Conservation (phyloP, 495 filamentous ascomycete genomes). For the Penicillium malachiteum region DNA sequence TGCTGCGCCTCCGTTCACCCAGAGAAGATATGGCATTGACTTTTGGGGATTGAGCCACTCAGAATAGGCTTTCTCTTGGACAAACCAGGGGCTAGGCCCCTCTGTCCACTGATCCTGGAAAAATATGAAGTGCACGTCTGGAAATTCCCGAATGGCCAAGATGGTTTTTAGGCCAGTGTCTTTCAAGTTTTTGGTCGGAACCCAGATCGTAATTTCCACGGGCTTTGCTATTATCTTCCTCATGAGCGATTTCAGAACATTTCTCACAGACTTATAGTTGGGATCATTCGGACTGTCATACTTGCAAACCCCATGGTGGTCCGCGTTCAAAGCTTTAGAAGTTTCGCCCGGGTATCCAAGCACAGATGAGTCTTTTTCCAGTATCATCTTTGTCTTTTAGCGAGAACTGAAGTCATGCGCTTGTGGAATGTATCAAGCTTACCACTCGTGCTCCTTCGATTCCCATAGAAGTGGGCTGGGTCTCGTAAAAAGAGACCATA, state of each 20-base stretch:
- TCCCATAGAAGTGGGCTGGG: constrained; percentile 1
- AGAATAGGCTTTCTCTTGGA: neutral
- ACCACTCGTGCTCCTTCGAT: neutral
- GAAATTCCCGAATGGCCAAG: neutral
- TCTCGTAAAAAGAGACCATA: constrained; percentile 11
- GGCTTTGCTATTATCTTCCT: too few relatives aligned
- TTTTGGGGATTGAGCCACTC: too few relatives aligned
- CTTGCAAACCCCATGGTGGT: constrained; percentile 9
- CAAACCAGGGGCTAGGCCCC: neutral
- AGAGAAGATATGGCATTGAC: neutral
- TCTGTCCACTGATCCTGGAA: neutral
- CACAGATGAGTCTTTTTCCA: too few relatives aligned
- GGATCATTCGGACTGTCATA: neutral
- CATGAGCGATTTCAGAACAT: too few relatives aligned
- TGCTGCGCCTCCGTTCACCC: constrained; percentile 1
- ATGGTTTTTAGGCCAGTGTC: neutral
- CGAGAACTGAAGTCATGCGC: too few relatives aligned
- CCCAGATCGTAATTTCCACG: too few relatives aligned
- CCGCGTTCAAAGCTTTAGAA: constrained; percentile 2
- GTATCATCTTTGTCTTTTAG: too few relatives aligned
- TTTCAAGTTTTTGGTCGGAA: too few relatives aligned
- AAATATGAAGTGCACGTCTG: neutral
- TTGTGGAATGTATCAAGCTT: too few relatives aligned
- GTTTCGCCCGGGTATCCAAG: constrained; percentile 7
- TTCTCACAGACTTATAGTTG: neutral